Percentiles rank a stretch among this genome's conserved stretches.
Conservation (phyloP, 495 filamentous ascomycete species). For the Parathielavia hyrcaniae region DNA sequence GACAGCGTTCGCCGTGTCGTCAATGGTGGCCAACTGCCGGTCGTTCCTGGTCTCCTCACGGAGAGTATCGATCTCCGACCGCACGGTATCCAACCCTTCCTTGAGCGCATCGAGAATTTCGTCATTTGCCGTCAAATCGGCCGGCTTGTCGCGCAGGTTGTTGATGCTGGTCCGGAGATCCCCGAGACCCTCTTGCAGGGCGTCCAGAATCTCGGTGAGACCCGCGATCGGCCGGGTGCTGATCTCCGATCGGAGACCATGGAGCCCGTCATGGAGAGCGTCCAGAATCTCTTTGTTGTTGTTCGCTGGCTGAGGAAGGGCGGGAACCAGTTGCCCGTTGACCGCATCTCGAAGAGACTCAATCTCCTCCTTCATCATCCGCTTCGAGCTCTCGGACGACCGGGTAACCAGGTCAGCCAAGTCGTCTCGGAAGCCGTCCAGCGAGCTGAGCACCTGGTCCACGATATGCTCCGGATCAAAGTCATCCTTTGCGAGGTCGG, state of each 20-base stretch:
- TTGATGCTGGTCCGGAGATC: constrained; percentile 67
- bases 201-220: constrained; percentile 71
- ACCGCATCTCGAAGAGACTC: constrained; percentile 71
- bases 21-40: constrained; percentile 45
- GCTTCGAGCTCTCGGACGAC: constrained; percentile 45
- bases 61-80: constrained; percentile 70
- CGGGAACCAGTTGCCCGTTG: constrained; percentile 59
- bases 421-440: constrained; percentile 68
- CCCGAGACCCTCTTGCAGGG: constrained; percentile 74
- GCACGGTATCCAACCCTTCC: constrained; percentile 64
- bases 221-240: constrained; percentile 47
- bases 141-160: constrained; percentile 68
- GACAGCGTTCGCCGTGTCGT: constrained; percentile 30
- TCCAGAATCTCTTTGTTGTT: constrained; percentile 57
- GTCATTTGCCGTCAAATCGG: constrained; percentile 70
- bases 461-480: constrained; percentile 72
- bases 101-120: constrained; percentile 84
- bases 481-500: constrained; percentile 59
- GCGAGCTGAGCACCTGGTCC: constrained; percentile 61
- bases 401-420: constrained; percentile 50
- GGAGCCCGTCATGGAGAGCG: constrained; percentile 62
- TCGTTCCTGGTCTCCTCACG: constrained; percentile 48
- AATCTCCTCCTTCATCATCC: constrained; percentile 70
- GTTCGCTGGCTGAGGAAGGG: constrained; percentile 41
- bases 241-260: constrained; percentile 61